Conservation (phyloP, 2,329 filamentous ascomycete genomes). For the Cercospora sp. region DNA sequence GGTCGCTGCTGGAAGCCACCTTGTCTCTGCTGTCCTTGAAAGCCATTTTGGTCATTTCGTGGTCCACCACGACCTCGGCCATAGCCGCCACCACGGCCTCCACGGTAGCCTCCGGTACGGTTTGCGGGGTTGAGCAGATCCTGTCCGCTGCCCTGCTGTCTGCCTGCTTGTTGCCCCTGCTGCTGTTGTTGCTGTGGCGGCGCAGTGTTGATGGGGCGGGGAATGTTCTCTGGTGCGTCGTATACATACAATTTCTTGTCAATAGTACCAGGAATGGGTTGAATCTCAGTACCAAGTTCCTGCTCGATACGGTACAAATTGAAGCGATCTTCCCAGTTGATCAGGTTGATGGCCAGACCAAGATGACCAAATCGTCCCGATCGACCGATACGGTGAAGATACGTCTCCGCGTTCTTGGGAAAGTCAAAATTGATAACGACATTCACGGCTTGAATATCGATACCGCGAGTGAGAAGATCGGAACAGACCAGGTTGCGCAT, state of each 20-base stretch:
- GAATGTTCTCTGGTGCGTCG: conserved; percentile 92
- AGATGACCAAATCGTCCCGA: conserved; percentile 96
- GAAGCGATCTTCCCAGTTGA: conserved; percentile 99
- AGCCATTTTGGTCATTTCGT: conserved; percentile 37
- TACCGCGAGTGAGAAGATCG: conserved; percentile 94
- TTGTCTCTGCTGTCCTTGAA: conserved; percentile 35
- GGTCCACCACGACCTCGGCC: conserved; percentile 37
- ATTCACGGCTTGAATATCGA: conserved; percentile 98
- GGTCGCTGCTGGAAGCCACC: conserved; percentile 36
- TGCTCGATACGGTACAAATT: conserved; percentile 99
- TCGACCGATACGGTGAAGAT: conserved; percentile 95
- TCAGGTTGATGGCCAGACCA: conserved; percentile 96
- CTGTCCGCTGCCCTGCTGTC: conserved; percentile 40
- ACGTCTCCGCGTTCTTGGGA: conserved; percentile 98
- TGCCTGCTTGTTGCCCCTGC: conserved; percentile 29
- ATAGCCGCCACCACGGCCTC: conserved; percentile 38
- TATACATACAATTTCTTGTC: conserved; percentile 99
- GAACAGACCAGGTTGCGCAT: conserved; percentile 98
- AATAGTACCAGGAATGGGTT: conserved; percentile 89
- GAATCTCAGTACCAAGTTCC: conserved; percentile 94
- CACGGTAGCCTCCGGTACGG: conserved; percentile 36
- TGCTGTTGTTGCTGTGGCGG: conserved; percentile 37
- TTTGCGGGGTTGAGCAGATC: conserved; percentile 41
- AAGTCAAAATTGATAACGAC: conserved; percentile 99
- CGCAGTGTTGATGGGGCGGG: conserved; percentile 70